Base-by-base conservation (phyloP, 2,329 filamentous ascomycete genomes). In the Diaporthe citri region DNA sequence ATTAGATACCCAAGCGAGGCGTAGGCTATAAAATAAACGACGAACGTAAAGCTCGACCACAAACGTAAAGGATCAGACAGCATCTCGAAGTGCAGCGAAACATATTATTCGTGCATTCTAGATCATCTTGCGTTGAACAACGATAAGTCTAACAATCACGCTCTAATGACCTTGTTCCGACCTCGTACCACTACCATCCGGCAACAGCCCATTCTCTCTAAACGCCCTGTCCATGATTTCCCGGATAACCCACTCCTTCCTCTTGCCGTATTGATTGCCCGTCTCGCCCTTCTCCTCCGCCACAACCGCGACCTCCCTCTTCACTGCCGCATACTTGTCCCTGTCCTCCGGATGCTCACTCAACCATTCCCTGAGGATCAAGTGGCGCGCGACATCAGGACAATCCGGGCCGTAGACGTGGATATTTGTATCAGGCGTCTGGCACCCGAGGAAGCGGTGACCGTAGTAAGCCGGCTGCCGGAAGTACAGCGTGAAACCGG, bases 401-500 rank as follows among this genome's bases (percentile, higher is more conserved):
- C 80, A 84, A 2, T 83, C 82, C 1, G 83, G 83, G 0, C 86
- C 85, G 77, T 83, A 90, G 48, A 90, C 86, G 76, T 90, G 88
- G 71, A 90, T 59, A 76, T 89, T 89, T 3, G 81, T 82, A n/a
- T 80, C 78, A 1, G 84, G 79, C 72, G 84, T 81, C 46, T 82
- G 79, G 72, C 81, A 75, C 73, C 81, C 76, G 79, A 88, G 87
- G 78, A 87, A 85, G 43, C 88, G 86, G 77, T 90, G 88, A 52
- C 84, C 80, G 75, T 88, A 82, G 87, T 87, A 89, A 1, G 55
- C 71, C 0, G 84, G 86, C 79, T 90, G 86, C 25, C 88, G 84
- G 0, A 83, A 20, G 1, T 87, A 80, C 66, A 89, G 88, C 20
- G 83, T 81, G 67, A 89, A 89, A 0, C 87, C 87, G 0, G 78